phyloP scores from a whole-genome alignment of 768 basidiomycete genomes.

The Pleurotus tuber-regium region DNA sequence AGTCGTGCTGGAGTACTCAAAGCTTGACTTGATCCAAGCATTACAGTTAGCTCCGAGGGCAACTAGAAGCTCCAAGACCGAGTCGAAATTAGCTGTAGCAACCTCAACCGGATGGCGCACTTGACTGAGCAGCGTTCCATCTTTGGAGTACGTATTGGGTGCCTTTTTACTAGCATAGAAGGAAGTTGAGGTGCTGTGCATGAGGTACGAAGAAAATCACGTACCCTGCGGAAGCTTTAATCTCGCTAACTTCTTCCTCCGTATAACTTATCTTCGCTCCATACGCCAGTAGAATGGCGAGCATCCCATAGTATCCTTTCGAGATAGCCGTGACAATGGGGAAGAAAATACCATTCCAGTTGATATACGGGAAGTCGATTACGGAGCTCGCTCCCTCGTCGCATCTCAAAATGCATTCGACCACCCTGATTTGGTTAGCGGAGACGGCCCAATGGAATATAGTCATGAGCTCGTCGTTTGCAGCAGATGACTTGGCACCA shows the following conservation, averaged over 20 bases:
- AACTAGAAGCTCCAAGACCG: slow-evolving; percentile 36
- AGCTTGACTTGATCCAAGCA: slow-evolving; percentile 24
- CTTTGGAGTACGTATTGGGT: background rate
- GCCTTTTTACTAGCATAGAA: background rate
- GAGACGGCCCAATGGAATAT: slow-evolving; percentile 39
- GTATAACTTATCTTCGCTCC: slow-evolving; percentile 34
- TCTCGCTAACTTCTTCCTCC: slow-evolving; percentile 34
- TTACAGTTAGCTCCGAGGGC: slow-evolving; percentile 35
- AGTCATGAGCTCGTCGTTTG: slow-evolving; percentile 33
- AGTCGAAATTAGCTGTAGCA: slow-evolving; percentile 33
- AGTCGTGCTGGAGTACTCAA: slow-evolving; percentile 16
- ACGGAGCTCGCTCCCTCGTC: slow-evolving; percentile 39
- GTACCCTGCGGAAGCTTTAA: slow-evolving; percentile 13
- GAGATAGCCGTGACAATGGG: slow-evolving; percentile 38
- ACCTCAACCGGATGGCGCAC: slow-evolving; percentile 35
- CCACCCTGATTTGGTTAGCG: slow-evolving; percentile 34
- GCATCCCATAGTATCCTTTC: slow-evolving; percentile 29
- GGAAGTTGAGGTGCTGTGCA: background rate
- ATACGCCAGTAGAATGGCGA: slow-evolving; percentile 38
- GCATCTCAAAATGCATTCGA: slow-evolving; percentile 36
- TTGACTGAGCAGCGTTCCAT: slow-evolving; percentile 22
- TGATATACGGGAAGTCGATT: slow-evolving; percentile 35
- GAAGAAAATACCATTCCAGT: slow-evolving; percentile 25
- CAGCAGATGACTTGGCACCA: slow-evolving; percentile 40
- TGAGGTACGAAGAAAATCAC: background rate